These are phyloP conservation scores for Amphicarpaea edgeworthii DNA, from an alignment of 306 rosid genomes.

Conservation along the genomic window DNA sequence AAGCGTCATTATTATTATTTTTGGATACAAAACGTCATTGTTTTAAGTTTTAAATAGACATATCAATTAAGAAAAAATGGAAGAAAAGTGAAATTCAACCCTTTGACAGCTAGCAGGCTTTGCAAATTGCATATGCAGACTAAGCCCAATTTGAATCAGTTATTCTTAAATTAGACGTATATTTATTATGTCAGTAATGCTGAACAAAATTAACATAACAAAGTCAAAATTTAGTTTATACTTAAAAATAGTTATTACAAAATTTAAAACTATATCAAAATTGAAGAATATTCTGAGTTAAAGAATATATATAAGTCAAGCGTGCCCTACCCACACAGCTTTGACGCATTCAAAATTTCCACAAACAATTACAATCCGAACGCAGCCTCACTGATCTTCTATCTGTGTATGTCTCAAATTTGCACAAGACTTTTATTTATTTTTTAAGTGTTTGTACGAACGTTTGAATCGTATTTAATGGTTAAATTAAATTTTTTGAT, in stretches of 20 bases:
- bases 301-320: too few species aligned
- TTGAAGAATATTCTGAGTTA: too few species aligned
- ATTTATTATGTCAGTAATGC: not conserved
- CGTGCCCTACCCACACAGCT: not conserved
- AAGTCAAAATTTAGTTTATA: not conserved
- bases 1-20: not conserved
- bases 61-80: not conserved
- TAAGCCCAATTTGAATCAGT: not conserved
- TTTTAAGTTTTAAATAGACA: not conserved
- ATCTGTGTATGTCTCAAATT: slow-evolving; percentile 2
- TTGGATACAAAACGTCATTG: too few species aligned
- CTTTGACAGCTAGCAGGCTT: not conserved
- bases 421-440: too few species aligned
- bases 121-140: not conserved
- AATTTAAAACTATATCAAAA: not conserved
- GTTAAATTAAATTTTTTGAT: too few species aligned
- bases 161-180: not conserved
- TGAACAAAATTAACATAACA: not conserved
- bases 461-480: too few species aligned
- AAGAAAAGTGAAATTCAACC: not conserved
- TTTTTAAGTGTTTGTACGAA: too few species aligned
- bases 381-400: not conserved
- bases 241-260: not conserved
- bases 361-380: slow-evolving; percentile 4
- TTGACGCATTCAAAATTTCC: not conserved